Evolutionary conservation across 108 stramenopile species (phyloP), one percentile per base, ranked within the genome.

Genomic region (Pseudonitzschia delicatissima): DNA sequence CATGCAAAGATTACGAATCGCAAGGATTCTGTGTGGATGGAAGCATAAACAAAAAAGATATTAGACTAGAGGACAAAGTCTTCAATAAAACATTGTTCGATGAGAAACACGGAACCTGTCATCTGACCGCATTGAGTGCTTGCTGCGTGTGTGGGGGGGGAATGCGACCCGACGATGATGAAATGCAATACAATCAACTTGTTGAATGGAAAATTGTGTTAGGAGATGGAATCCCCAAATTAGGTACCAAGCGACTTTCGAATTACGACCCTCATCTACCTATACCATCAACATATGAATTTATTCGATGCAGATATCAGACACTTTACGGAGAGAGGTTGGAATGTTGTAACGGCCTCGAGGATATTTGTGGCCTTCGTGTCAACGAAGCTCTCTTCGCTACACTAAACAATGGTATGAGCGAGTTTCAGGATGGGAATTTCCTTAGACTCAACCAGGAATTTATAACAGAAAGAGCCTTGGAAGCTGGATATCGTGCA

Each of bases 401-500:
- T n/a, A 78, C 72, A 15, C 64, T 78, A 11, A 87, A 91, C 62
- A 91, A 91, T 58, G 90, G 83, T 23, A 74, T 75, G 57, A 76
- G 81, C 4, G 59, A 57, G 11, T 51, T 69, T 17, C 74, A 78
- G 23, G 62, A 77, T 57, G 82, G 84, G 20, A 67, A 64, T 18
- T 39, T 77, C 13, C 44, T 77, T 33, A 59, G 23, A 50, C 78
- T 82, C 7, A 88, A 87, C 57, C 79, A 91, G 47, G 59, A 74
- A 20, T 57, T 66, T 9, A 57, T 66, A 12, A 62, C 88, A 28
- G 90, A 91, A 62, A 55, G 64, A 33, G 84, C 90, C 2, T 59
- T 91, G 37, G 63, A 78, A 31, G 83, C 80, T 12, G 90, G 90
- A 48, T 88, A 83, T 65, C 81, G 90, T 11, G 85, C 72, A 2